Conservation (phyloP, 164 flowering plant genomes). For the Akebia trifoliata region DNA sequence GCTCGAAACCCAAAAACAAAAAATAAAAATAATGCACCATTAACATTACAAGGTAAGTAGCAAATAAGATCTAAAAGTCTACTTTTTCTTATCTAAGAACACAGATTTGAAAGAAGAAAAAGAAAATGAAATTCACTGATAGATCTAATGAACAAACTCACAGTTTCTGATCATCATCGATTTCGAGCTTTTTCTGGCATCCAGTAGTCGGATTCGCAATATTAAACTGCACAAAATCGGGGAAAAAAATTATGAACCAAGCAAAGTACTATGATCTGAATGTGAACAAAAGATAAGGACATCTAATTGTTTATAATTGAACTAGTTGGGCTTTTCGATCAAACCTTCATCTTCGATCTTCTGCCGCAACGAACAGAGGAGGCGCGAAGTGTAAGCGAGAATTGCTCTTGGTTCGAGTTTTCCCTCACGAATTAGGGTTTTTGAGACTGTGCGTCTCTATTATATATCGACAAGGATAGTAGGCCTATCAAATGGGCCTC, state of each 20-base stretch:
- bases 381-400: not conserved
- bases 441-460: not conserved
- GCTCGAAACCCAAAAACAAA: too few relatives aligned
- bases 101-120: not conserved
- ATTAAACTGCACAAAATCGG: slow-evolving; percentile 22
- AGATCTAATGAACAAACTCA: slow-evolving; percentile 2
- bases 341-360: slow-evolving; percentile 14
- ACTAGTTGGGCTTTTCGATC: not conserved
- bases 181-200: slow-evolving; percentile 36
- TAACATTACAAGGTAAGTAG: too few relatives aligned
- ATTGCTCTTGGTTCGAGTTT: not conserved
- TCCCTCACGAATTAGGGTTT: not conserved
- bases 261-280: not conserved
- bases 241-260: not conserved
- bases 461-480: not conserved
- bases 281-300: not conserved
- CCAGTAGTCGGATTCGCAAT: slow-evolving; percentile 35
- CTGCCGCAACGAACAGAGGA: slow-evolving; percentile 4
- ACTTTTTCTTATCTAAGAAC: not conserved
- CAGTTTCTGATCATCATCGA: slow-evolving; percentile 36
- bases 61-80: too few relatives aligned
- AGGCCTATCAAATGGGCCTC: not conserved
- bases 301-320: not conserved
- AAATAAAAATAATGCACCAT: too few relatives aligned
- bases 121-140: not conserved